Base-by-base conservation (phyloP, 129 eudicot species). In the Chrysanthemum seticuspe region DNA sequence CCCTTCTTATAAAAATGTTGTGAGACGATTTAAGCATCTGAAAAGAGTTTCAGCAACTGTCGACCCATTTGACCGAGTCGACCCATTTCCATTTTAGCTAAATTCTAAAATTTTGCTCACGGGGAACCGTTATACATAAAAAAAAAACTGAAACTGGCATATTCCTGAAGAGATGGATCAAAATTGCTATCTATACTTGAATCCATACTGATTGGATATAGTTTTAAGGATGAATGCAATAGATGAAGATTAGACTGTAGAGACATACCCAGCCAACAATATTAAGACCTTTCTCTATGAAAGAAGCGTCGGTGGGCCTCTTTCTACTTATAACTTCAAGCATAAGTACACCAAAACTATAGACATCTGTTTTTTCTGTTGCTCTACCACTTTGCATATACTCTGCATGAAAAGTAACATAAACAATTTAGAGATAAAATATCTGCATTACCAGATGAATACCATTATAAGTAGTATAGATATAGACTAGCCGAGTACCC, bases 331-430 rank as follows among this genome's bases (percentile, higher is more conserved):
- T 68, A 62, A 89, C 85, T 82, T 89, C 96, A 61, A 89, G 87
- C 74, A 84, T 86, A 62, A 89, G 87, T 72, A 86, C 92, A 65
- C 96, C 92, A 70, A 89, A 89, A 84, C 96, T 89, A 63, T 86
- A 89, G 53, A 89, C 89, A 89, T 89, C 96, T 1, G 89, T 86
- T 74, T 89, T 89, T 67, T 89, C 96, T 53, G 96, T 89, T 61
- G 96, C 96, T 67, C 96, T 82, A 71, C 92, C 98, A 74, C 98
- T 92, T 79, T 92, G 98, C 98, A 92, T 92, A 79, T 92, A 92
- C 78, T 92, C 98, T 92, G 95, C 74, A 60, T 74, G 18, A 31
- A 60, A 61, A 62, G 60, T 62, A 15, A 10, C 27, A n/a, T n/a
- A 76, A 61, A 53, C 40, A 21, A 51, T 7, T 62, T 31, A 12